Conservation (phyloP, 352 stramenopile genomes). For the Phytophthora lateralis region DNA sequence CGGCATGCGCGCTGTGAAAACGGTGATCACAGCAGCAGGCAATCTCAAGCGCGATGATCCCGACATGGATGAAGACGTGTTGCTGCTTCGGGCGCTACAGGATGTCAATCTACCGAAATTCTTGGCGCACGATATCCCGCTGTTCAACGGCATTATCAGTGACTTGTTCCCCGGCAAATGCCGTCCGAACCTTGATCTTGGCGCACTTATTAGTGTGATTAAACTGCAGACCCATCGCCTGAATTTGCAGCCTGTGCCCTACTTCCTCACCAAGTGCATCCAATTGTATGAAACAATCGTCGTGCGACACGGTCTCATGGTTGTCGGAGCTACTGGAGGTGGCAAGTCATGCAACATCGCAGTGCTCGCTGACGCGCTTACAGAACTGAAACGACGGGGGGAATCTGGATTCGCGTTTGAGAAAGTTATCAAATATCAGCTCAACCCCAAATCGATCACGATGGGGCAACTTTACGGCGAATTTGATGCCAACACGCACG, state of each 20-base stretch:
- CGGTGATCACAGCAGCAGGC: slow-evolving; percentile 87
- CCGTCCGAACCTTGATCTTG: slow-evolving; percentile 88
- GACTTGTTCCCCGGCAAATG: slow-evolving; percentile 95
- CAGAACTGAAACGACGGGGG: slow-evolving; percentile 79
- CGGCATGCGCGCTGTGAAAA: slow-evolving; percentile 91
- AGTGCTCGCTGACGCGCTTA: slow-evolving; percentile 90
- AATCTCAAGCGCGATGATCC: slow-evolving; percentile 92
- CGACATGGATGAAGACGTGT: slow-evolving; percentile 93
- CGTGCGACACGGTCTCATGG: slow-evolving; percentile 96
- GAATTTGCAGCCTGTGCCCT: slow-evolving; percentile 88
- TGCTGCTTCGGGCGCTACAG: slow-evolving; percentile 93
- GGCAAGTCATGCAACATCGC: slow-evolving; percentile 93
- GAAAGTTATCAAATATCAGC: slow-evolving; percentile 88
- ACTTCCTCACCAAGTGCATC: slow-evolving; percentile 95
- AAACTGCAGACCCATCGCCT: slow-evolving; percentile 83
- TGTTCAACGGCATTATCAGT: slow-evolving; percentile 96
- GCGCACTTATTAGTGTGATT: slow-evolving; percentile 89
- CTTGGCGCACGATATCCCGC: slow-evolving; percentile 92
- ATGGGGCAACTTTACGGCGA: slow-evolving; percentile 95
- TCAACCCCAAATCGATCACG: slow-evolving; percentile 96
- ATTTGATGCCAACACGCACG: slow-evolving; percentile 95
- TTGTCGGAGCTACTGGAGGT: slow-evolving; percentile 91
- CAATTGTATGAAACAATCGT: slow-evolving; percentile 96
- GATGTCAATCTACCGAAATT: slow-evolving; percentile 97
- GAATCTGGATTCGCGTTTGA: slow-evolving; percentile 90